Conservation (phyloP, 352 stramenopile genomes). For the Lagenidium giganteum region DNA sequence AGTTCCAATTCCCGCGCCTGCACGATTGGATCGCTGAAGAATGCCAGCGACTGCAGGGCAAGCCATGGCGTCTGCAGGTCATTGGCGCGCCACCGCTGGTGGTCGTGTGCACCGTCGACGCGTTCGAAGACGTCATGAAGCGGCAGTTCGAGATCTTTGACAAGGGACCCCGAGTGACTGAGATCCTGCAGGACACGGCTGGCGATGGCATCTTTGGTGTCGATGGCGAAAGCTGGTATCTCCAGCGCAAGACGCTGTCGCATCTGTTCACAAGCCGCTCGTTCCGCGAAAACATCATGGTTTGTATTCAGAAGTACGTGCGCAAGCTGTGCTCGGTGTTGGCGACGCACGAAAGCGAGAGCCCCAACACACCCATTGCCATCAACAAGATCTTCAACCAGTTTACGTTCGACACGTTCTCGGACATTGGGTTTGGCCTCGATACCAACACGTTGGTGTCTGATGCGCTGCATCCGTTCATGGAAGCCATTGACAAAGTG, state of each 20-base stretch:
- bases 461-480: conserved; percentile 24
- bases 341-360: conserved; percentile 5
- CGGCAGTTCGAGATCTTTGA: conserved; percentile 67
- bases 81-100: conserved; percentile 29
- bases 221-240: conserved; percentile 39
- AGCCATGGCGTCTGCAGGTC: conserved; percentile 29
- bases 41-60: conserved; percentile 26
- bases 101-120: conserved; percentile 27
- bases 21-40: conserved; percentile 47
- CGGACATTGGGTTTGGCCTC: conserved; percentile 46
- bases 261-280: conserved; percentile 69
- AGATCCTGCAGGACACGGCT: conserved; percentile 38
- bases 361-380: conserved; percentile 13
- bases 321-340: conserved; percentile 21
- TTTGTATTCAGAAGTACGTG: conserved; percentile 34
- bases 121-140: conserved; percentile 40
- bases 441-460: conserved; percentile 28
- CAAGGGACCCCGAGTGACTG: conserved; percentile 41
- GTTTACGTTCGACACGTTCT: conserved; percentile 47
- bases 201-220: conserved; percentile 52
- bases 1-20: conserved; percentile 27
- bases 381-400: conserved; percentile 22
- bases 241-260: conserved; percentile 67
- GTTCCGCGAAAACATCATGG: conserved; percentile 29
- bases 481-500: conserved; percentile 24